Conservation (phyloP, 1,284 basidiomycete species). For the Ganoderma meredithae region DNA sequence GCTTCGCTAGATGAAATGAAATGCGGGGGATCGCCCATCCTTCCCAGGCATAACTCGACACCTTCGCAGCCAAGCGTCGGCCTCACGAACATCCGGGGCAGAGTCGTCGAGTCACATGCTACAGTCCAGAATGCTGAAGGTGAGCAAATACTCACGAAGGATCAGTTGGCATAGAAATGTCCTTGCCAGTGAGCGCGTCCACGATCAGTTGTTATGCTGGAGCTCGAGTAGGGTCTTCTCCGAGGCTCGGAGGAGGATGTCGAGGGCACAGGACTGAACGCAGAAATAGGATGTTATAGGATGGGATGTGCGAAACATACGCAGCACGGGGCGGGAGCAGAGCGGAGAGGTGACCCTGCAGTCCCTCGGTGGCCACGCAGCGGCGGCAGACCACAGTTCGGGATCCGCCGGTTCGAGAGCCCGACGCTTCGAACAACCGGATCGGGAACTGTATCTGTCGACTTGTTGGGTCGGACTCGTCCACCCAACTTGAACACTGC, state of each 20-base stretch:
- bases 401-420: no score
- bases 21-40: background rate
- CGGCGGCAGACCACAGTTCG: no score
- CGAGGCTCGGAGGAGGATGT: background rate
- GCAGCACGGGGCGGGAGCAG: no score
- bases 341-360: no score
- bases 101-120: background rate
- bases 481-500: no score
- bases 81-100: background rate
- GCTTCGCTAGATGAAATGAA: background rate
- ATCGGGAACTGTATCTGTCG: no score
- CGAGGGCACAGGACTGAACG: background rate
- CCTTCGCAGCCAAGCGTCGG: background rate
- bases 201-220: background rate
- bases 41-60: background rate
- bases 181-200: conserved; percentile 5
- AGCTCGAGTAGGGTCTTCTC: background rate
- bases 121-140: conserved; percentile 31
- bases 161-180: conserved; percentile 30
- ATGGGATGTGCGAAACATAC: background rate
- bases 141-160: conserved; percentile 22
- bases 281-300: background rate
- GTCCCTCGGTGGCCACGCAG: no score
- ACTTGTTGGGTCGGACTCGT: no score
- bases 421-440: no score